These are phyloP conservation scores for Camelina neglecta DNA, from an alignment of 345 rosid species.

Conservation along the genomic window DNA sequence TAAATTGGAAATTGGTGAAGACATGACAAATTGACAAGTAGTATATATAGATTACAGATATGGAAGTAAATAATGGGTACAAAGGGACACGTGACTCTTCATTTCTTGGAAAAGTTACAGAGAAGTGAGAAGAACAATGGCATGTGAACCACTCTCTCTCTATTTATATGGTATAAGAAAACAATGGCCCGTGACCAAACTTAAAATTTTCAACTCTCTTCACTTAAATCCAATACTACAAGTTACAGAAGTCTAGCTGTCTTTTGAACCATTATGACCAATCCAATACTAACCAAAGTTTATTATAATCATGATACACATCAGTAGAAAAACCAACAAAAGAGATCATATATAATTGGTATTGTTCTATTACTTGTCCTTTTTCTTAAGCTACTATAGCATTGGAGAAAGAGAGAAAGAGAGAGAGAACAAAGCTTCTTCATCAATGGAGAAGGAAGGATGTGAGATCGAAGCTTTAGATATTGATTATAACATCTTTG, in stretches of 20 bases:
- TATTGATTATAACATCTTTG: slow-evolving; percentile 64
- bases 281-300: slow-evolving; percentile 19
- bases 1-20: background rate
- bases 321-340: slow-evolving; percentile 19
- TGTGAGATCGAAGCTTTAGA: slow-evolving; percentile 85
- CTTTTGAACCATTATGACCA: slow-evolving; percentile 22
- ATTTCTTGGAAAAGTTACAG: slow-evolving; percentile 39
- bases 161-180: slow-evolving; percentile 28
- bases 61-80: background rate
- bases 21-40: background rate
- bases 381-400: slow-evolving; percentile 19
- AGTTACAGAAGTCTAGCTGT: slow-evolving; percentile 44
- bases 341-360: slow-evolving; percentile 23
- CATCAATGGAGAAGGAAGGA: slow-evolving; percentile 79
- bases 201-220: slow-evolving; percentile 19
- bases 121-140: slow-evolving; percentile 40
- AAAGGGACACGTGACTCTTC: slow-evolving; percentile 44
- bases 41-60: background rate
- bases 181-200: slow-evolving; percentile 50
- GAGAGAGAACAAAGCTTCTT: slow-evolving; percentile 38
- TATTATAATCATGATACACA: slow-evolving; percentile 18
- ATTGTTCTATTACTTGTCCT: slow-evolving; percentile 28
- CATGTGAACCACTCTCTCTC: slow-evolving; percentile 42
- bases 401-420: slow-evolving; percentile 6
- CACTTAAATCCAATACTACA: slow-evolving; percentile 45